Base-by-base conservation (phyloP, 1,139 yeast species). In the Arxiozyma bovina region DNA sequence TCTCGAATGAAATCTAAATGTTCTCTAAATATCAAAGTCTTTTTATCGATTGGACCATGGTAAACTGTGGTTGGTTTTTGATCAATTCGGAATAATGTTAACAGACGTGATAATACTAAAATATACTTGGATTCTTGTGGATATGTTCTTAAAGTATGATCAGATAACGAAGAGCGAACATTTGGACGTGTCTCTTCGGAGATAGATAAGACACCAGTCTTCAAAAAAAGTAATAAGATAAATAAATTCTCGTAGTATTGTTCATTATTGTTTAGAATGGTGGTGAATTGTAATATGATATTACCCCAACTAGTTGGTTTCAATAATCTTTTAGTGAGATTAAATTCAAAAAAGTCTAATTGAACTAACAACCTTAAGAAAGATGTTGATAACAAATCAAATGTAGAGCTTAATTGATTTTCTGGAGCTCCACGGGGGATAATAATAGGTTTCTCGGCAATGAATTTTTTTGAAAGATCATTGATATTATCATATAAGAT, bases 41-140 rank as follows among this genome's bases (percentile, higher is more conserved):
- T 76, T 58, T 85, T 77, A 25, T 87, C 85, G 47, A 86, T 73
- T 5, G 93, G 91, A 0, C 93, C 93, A 55, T 80, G 80, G 65
- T 83, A 79, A 23, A 47, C 44, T 58, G 81, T 82, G 42, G 79
- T 77, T 5, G 86, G 83, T 25, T 70, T 73, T 60, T 82, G 81
- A 22, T 78, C 74, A 46, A 83, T 72, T 58, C 75, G 76, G 56
- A 80, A 77, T 48, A 84, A 73, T 1, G 85, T 74, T 45, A 85
- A 79, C 2, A 85, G 71, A 58, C 90, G 74, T 3, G 88, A 76
- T 34, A 86, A 69, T 51, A 85, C 67, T 15, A 78, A 67, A 8
- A 82, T 74, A 47, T 74, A 73, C 52, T 70, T 67, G 15, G 71
- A 64, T 50, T 67, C 72, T 40, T 60, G 58, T 40, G 71, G 70